These are phyloP conservation scores for Thalia dealbata DNA, from an alignment of 176 grass and related monocot species.

Conservation along the genomic window DNA sequence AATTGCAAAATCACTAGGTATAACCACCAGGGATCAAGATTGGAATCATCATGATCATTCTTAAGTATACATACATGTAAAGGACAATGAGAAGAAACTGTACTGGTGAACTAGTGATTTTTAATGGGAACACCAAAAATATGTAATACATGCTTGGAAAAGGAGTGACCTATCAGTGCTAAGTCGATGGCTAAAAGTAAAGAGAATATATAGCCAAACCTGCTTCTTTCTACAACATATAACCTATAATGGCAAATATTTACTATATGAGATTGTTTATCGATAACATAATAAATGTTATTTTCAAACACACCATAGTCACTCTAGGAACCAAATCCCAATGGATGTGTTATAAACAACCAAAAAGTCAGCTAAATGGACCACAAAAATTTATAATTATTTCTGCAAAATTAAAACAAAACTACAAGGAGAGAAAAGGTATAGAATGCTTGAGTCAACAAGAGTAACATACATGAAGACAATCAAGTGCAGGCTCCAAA, in stretches of 20 bases:
- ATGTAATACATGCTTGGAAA: background rate
- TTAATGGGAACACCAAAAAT: too few species aligned
- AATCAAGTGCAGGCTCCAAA: constrained; percentile 89
- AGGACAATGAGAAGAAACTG: too few species aligned
- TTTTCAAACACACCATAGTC: background rate
- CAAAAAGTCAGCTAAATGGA: too few species aligned
- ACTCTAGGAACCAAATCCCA: background rate
- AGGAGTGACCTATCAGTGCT: background rate
- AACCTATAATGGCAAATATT: background rate
- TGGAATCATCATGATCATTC: too few species aligned
- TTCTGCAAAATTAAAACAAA: background rate
- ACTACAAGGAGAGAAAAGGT: constrained; percentile 8
- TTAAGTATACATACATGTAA: too few species aligned
- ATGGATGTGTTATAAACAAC: background rate
- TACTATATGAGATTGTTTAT: background rate
- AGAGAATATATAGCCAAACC: background rate
- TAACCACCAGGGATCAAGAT: too few species aligned
- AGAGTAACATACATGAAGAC: constrained; percentile 60
- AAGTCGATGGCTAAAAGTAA: background rate
- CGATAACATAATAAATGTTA: background rate
- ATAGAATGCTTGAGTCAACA: background rate
- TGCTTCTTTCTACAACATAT: background rate
- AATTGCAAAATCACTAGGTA: too few species aligned
- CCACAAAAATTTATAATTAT: constrained; percentile 1
- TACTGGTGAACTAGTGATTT: too few species aligned